A percentile compares a stretch with the other conserved stretches of the same genome.
These are phyloP conservation scores for Chlorella sp. DNA, from an alignment of 139 green algal genomes.

Conservation along the genomic window DNA sequence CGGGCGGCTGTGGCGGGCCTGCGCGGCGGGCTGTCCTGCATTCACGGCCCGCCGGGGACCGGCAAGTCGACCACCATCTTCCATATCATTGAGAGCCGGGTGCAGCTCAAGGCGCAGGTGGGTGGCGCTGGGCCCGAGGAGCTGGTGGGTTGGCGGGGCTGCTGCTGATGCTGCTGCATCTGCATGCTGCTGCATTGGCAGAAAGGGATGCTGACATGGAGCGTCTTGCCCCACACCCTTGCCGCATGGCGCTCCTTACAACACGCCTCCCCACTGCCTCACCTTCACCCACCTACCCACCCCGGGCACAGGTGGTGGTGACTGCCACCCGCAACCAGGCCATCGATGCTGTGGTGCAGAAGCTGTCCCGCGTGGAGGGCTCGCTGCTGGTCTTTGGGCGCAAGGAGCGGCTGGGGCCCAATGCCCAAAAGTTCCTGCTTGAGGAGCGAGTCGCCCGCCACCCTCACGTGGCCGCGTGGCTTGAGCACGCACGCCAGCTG, in stretches of 20 bases:
- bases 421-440: not conserved
- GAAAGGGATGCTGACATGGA: not conserved
- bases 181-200: too few species aligned
- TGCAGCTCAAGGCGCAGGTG: not conserved
- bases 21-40: slow-evolving; percentile 10
- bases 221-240: too few species aligned
- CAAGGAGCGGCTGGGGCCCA: slow-evolving; percentile 2
- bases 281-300: not conserved
- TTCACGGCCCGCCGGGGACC: slow-evolving; percentile 18
- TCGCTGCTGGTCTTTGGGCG: slow-evolving; percentile 7
- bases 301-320: not conserved
- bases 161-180: too few species aligned
- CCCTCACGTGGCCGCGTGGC: not conserved
- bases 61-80: slow-evolving; percentile 21
- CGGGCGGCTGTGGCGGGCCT: slow-evolving; percentile 1
- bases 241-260: too few species aligned
- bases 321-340: slow-evolving; percentile 4
- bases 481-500: not conserved
- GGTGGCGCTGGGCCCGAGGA: not conserved
- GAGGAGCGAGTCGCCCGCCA: not conserved
- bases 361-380: slow-evolving; percentile 3
- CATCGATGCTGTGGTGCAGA: slow-evolving; percentile 11
- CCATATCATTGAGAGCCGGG: slow-evolving; percentile 2
- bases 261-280: too few species aligned
- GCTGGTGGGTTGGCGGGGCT: too few species aligned